Conservation (phyloP, 371 early-diverging fungal species). For the Haplosporangium sp. region DNA sequence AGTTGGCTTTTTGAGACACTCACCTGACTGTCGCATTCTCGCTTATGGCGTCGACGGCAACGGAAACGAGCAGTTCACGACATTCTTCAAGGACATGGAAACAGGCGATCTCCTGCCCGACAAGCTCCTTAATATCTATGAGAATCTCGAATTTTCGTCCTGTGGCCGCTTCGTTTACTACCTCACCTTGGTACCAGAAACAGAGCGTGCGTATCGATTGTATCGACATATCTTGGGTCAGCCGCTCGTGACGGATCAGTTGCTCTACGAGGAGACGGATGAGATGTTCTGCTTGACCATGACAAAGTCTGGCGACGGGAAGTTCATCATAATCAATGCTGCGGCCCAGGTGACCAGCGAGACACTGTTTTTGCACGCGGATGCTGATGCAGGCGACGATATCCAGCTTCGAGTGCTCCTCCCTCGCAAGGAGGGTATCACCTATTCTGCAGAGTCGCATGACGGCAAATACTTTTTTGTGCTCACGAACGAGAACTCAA, state of each 20-base stretch:
- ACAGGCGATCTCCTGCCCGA: conserved; percentile 56
- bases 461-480: conserved; percentile 61
- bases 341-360: conserved; percentile 70
- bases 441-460: conserved; percentile 63
- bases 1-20: conserved; percentile 66
- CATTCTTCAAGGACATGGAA: conserved; percentile 62
- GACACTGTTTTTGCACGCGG: conserved; percentile 60
- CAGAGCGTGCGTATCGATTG: conserved; percentile 65
- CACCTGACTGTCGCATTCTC: conserved; percentile 57
- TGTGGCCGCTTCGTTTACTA: conserved; percentile 63
- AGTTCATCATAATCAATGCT: conserved; percentile 62
- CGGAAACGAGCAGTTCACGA: conserved; percentile 67
- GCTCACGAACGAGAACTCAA: conserved; percentile 61
- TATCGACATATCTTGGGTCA: conserved; percentile 62
- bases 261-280: conserved; percentile 67
- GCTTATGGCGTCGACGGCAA: conserved; percentile 67
- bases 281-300: conserved; percentile 69
- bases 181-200: conserved; percentile 60
- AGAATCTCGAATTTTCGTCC: conserved; percentile 66
- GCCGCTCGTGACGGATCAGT: conserved; percentile 51
- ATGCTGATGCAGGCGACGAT: conserved; percentile 25
- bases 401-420: conserved; percentile 55
- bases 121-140: conserved; percentile 60
- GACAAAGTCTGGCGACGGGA: conserved; percentile 60
- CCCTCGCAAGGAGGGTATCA: conserved; percentile 59